Evolutionary conservation across 2,329 filamentous ascomycete species (phyloP).

Genomic region (Hypoxylon sp.): DNA sequence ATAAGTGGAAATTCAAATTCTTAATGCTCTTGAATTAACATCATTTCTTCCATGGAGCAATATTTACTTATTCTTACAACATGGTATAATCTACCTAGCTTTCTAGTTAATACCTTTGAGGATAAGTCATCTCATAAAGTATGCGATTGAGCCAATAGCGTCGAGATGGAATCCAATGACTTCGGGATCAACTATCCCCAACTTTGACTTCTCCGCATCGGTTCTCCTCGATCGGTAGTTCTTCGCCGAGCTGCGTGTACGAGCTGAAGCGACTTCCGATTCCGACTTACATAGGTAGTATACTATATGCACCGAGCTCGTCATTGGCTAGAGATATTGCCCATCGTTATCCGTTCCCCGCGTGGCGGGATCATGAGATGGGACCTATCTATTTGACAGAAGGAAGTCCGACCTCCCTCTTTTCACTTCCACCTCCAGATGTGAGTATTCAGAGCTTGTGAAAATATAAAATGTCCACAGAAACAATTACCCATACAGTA

Average conservation of each 20-base stretch:
- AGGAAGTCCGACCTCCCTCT: no score
- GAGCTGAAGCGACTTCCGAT: slow-evolving; percentile 15
- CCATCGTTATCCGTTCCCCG: slow-evolving; percentile 25
- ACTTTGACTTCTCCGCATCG: slow-evolving; percentile 20
- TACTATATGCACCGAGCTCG: slow-evolving; percentile 12
- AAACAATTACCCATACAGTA: slow-evolving; percentile 11
- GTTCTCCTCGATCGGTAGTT: slow-evolving; percentile 13
- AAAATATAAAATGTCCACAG: slow-evolving; percentile 29
- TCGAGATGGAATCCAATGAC: slow-evolving; percentile 1
- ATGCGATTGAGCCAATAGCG: no score
- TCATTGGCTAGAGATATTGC: slow-evolving; percentile 24
- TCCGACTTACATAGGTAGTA: slow-evolving; percentile 1
- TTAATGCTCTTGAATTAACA: no score
- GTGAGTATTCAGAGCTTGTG: no score
- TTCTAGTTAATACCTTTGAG: no score
- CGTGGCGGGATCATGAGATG: slow-evolving; percentile 20
- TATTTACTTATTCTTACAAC: no score
- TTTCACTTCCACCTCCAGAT: no score
- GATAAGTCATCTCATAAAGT: no score
- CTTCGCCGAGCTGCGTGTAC: slow-evolving; percentile 3
- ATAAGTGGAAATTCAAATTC: no score
- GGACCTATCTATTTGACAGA: not conserved
- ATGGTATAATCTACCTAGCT: no score
- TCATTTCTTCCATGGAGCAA: no score
- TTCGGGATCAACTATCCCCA: slow-evolving; percentile 4